Base-by-base conservation (phyloP, 768 basidiomycete species). In the Hypholoma fasciculare region DNA sequence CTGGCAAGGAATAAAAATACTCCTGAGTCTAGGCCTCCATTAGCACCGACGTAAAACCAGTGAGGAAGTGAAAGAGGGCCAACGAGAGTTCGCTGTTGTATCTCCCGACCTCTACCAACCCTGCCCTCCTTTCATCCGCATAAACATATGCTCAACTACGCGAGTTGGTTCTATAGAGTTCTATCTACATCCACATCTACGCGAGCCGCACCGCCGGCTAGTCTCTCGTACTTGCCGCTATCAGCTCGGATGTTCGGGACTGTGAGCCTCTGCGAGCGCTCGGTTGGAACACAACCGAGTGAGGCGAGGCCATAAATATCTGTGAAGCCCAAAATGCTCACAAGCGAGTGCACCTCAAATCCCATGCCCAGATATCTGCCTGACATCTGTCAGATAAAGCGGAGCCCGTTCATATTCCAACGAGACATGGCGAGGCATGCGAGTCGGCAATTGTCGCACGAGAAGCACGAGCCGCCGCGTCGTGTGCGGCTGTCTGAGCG, bases 231-330 rank as follows among this genome's bases (percentile, higher is more conserved):
- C 40, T 49, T 49, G 27, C 49, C 49, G 30, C 19, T 52, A 52
- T 52, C 50, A 52, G 50, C 50, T 52, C 50, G 50, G 50, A 52
- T 38, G n/a, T 52, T 17, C 50, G 50, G 19, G 17, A 38, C 36
- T 36, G 30, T 49, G 30, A 49, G 30, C 20, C 37, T 39, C 16
- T 23, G 34, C 26, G 19, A 14, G 12, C 14, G 49, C 49, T 14
- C 16, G 36, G 26, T 26, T 1, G 20, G 14, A 30, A 11, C 26
- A 14, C 27, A 20, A 11, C 11, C 47, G 14, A 48, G 0, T 20
- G 23, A 30, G 6, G 30, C 30, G 30, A 34, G 30, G 9, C 30
- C 30, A 34, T 34, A 34, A 34, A 34, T 34, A 34, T 34, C 30
- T 34, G 30, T 7, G 6, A 6, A 1, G 9, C 30, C 2, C 6